Evolutionary conservation across 2,329 filamentous ascomycete genomes (phyloP).

Genomic region (Arthrobotrys conoides): DNA sequence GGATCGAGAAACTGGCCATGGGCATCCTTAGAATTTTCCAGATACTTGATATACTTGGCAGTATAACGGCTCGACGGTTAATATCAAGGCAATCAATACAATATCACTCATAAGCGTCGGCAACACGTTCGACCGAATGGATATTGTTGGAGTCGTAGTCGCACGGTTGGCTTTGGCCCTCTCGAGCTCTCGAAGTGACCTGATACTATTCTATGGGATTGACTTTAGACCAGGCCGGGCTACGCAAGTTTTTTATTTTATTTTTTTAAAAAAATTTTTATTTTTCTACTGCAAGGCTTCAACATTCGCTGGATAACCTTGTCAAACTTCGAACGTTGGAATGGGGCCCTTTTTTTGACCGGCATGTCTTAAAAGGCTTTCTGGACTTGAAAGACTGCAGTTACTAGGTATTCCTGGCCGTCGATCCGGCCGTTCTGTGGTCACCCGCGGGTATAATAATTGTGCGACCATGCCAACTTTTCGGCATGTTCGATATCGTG

Average conservation of each 20-base stretch:
- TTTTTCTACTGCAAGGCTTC: conserved; percentile 6
- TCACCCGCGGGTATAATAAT: conserved; percentile 21
- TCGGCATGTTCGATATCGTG: conserved; percentile 13
- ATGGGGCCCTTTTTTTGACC: conserved; percentile 4
- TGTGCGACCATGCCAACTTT: conserved; percentile 8
- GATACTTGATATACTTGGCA: conserved; percentile 12
- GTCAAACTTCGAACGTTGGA: not conserved
- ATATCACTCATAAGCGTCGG: conserved; percentile 23
- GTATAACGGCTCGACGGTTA: conserved; percentile 22
- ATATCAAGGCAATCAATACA: conserved; percentile 23
- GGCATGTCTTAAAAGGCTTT: conserved; percentile 29
- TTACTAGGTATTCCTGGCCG: conserved; percentile 51
- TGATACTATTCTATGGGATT: not conserved
- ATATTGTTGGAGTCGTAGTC: conserved; percentile 22
- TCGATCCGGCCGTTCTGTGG: conserved; percentile 37
- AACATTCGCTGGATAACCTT: not conserved
- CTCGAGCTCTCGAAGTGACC: not conserved
- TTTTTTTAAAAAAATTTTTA: too few species aligned
- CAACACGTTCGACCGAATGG: conserved; percentile 26
- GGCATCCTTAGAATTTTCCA: conserved; percentile 16
- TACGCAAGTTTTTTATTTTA: conserved; percentile 1
- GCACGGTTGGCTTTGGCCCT: conserved; percentile 22
- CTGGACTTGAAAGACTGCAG: conserved; percentile 4
- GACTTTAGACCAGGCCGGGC: not conserved
- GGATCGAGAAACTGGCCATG: not conserved